Conservation (phyloP, 306 rosid species). For the Adenanthera pavonina region DNA sequence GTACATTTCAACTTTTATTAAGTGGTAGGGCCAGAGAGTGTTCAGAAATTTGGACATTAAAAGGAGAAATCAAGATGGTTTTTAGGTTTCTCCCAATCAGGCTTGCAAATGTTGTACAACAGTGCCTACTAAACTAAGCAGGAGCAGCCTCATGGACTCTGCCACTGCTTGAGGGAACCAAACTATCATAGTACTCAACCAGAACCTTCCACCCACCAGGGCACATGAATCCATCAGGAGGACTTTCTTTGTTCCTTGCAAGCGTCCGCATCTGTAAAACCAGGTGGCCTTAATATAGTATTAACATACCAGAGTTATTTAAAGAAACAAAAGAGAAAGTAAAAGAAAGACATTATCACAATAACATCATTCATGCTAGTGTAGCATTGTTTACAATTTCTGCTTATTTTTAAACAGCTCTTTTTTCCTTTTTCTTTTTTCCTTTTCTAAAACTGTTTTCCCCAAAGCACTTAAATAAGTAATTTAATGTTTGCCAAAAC, state of each 20-base stretch:
- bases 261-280: constrained; percentile 84
- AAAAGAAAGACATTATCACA: neutral
- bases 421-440: neutral
- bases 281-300: neutral
- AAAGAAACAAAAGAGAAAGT: neutral
- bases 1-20: constrained; percentile 44
- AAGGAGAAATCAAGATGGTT: constrained; percentile 46
- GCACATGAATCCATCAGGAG: constrained; percentile 99
- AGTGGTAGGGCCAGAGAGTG: constrained; percentile 41
- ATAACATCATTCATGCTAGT: neutral
- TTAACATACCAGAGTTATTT: neutral
- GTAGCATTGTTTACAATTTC: neutral
- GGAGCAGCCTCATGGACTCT: constrained; percentile 82
- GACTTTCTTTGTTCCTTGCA: constrained; percentile 90
- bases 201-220: constrained; percentile 96
- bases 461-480: neutral
- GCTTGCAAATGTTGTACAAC: constrained; percentile 46
- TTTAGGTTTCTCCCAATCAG: constrained; percentile 61
- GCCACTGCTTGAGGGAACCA: constrained; percentile 54
- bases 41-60: constrained; percentile 38
- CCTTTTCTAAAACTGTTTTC: neutral
- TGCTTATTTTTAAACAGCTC: neutral
- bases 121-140: constrained; percentile 46
- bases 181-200: constrained; percentile 91
- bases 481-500: neutral